Evolutionary conservation across 2,329 filamentous ascomycete species (phyloP), one percentile per base, ranked within the genome.

Genomic region (Fusarium pseudonygamai): DNA sequence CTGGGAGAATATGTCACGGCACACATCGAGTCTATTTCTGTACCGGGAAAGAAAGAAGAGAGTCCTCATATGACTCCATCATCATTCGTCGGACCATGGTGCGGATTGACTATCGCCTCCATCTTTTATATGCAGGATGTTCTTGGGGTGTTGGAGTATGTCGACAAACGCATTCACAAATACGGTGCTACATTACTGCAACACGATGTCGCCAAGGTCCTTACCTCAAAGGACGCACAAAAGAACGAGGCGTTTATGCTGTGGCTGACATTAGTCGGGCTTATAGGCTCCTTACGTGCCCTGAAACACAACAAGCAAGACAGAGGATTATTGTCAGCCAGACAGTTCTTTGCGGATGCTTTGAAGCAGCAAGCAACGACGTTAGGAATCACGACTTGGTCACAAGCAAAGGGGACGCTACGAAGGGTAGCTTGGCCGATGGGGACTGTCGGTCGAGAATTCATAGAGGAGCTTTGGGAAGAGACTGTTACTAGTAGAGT

Each of bases 381-480:
- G 2, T 16, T 69, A 10, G 42, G n/a, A 10, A 34, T 69, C 11
- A 13, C 2, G 1, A 28, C 20, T 7, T 70, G 66, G 67, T n/a
- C 42, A 7, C 59, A 70, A 28, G 53, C 46, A 15, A 65, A 20
- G 7, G 14, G 7, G 18, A 24, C 24, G 1, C 15, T 70, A 8
- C 9, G 22, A 0, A 30, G 57, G 8, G 32, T 70, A 14, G 45
- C 46, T 6, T 70, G 67, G 67, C 60, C 67, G 0, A 24, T 20
- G 22, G 20, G 20, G 16, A n/a, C 16, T 12, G 10, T 3, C 4
- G 20, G 16, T 18, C 15, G 22, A 2, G 39, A 30, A 5, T 39
- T 50, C 7, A 13, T 70, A 4, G 24, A 37, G 15, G 28, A 53
- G 6, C 8, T 65, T 3, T 70, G 65, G 78, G 76, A 24, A 8